Percentiles rank a stretch among this genome's conserved stretches.
Conservation (phyloP, 2,329 filamentous ascomycete genomes). For the Talaromyces atroroseus region DNA sequence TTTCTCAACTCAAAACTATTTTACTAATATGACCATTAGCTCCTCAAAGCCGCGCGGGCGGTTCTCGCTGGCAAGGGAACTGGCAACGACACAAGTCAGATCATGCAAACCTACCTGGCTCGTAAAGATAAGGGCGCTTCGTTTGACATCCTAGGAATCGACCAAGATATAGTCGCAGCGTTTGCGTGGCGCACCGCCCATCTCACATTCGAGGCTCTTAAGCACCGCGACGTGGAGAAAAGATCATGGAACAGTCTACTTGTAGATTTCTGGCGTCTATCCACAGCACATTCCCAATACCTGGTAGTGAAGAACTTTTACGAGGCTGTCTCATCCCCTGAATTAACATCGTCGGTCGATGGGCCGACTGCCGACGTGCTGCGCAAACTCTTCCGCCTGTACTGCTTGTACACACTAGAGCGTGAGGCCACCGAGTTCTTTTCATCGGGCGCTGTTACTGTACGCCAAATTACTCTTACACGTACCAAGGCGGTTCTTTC, state of each 20-base stretch:
- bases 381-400: slow-evolving; percentile 62
- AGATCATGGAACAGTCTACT: slow-evolving; percentile 71
- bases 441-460: slow-evolving; percentile 61
- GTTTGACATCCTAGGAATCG: slow-evolving; percentile 66
- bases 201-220: slow-evolving; percentile 69
- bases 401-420: slow-evolving; percentile 62
- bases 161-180: slow-evolving; percentile 32
- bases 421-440: slow-evolving; percentile 68
- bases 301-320: slow-evolving; percentile 78
- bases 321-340: slow-evolving; percentile 54
- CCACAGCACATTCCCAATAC: slow-evolving; percentile 70
- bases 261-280: slow-evolving; percentile 71
- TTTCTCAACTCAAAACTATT: no score
- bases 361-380: slow-evolving; percentile 53
- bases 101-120: slow-evolving; percentile 59
- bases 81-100: slow-evolving; percentile 62
- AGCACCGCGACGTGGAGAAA: slow-evolving; percentile 69
- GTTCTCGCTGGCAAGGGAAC: no score
- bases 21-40: no score
- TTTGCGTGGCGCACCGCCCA: slow-evolving; percentile 71
- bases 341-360: slow-evolving; percentile 52
- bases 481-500: slow-evolving; percentile 61
- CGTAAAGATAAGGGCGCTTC: slow-evolving; percentile 66
- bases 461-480: slow-evolving; percentile 66
- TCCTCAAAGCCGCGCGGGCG: no score